phyloP scores from a whole-genome alignment of 768 basidiomycete genomes.

The Strobilomyces dryophilus region DNA sequence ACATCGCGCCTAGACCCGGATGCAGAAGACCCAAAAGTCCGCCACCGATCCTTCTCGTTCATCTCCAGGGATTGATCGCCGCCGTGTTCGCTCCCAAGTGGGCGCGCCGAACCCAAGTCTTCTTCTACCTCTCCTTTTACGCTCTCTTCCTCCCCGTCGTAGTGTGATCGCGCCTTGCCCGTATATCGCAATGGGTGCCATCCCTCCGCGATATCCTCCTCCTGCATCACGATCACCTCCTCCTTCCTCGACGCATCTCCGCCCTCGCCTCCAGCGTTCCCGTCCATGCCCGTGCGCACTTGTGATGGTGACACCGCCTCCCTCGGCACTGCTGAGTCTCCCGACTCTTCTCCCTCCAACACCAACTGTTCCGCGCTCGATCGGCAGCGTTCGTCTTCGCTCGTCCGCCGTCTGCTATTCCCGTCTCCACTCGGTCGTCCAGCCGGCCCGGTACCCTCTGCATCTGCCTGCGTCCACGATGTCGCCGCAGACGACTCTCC shows the following conservation, averaged over 20 bases:
- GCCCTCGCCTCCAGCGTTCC: conserved; percentile 3
- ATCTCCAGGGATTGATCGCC: conserved; percentile 10
- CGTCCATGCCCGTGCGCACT: conserved; percentile 26
- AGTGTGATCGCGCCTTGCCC: conserved; percentile 9
- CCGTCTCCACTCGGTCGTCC: conserved; percentile 3
- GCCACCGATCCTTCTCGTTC: conserved; percentile 28
- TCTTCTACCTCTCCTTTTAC: conserved; percentile 6
- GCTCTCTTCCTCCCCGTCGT: neutral
- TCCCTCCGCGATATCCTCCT: conserved; percentile 22
- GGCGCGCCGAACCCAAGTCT: conserved; percentile 13
- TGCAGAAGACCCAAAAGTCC: conserved; percentile 12
- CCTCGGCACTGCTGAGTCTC: neutral
- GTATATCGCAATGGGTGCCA: conserved; percentile 26
- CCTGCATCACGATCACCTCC: conserved; percentile 18
- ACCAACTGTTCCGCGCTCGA: neutral
- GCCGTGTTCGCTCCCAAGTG: conserved; percentile 8
- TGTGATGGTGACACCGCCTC: conserved; percentile 30
- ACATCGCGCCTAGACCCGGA: conserved; percentile 21
- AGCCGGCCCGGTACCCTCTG: neutral
- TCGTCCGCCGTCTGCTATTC: conserved; percentile 4
- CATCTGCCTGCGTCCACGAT: conserved; percentile 26
- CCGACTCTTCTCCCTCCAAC: neutral
- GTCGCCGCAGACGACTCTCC: conserved; percentile 24
- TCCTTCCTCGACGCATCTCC: conserved; percentile 15
- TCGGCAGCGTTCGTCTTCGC: neutral